Percentiles rank a stretch among this genome's conserved stretches.
These are phyloP conservation scores for Amanita jacksonii DNA, from an alignment of 768 basidiomycete genomes.

Conservation along the genomic window DNA sequence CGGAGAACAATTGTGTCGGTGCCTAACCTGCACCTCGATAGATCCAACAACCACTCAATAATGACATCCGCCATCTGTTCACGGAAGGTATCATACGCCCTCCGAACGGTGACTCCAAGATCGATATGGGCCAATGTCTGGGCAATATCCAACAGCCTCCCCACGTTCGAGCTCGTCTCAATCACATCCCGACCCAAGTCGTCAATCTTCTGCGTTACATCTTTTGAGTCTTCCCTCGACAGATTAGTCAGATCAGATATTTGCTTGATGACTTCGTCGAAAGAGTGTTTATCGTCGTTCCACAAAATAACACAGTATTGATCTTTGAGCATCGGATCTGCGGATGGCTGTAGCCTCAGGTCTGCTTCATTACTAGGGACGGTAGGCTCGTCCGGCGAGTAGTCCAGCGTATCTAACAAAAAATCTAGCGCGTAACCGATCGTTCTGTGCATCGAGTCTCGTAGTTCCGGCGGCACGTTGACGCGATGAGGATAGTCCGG, in stretches of 20 bases:
- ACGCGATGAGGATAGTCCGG: constrained; percentile 49
- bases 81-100: constrained; percentile 80
- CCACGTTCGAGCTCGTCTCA: constrained; percentile 52
- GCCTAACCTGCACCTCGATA: constrained; percentile 63
- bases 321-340: constrained; percentile 72
- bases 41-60: constrained; percentile 78
- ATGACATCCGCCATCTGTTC: constrained; percentile 80
- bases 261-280: constrained; percentile 75
- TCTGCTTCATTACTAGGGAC: constrained; percentile 60
- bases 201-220: constrained; percentile 55
- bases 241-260: constrained; percentile 48
- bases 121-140: constrained; percentile 80
- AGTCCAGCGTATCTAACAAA: constrained; percentile 73
- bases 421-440: constrained; percentile 76
- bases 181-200: constrained; percentile 77
- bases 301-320: constrained; percentile 79
- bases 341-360: constrained; percentile 63
- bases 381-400: constrained; percentile 70
- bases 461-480: constrained; percentile 52
- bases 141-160: constrained; percentile 63
- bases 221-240: constrained; percentile 46
- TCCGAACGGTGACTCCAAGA: constrained; percentile 80
- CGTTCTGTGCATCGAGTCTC: constrained; percentile 65
- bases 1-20: constrained; percentile 58
- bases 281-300: constrained; percentile 98